phyloP scores from a whole-genome alignment of 2,329 filamentous ascomycete species.

The Aureobasidium subglaciale region DNA sequence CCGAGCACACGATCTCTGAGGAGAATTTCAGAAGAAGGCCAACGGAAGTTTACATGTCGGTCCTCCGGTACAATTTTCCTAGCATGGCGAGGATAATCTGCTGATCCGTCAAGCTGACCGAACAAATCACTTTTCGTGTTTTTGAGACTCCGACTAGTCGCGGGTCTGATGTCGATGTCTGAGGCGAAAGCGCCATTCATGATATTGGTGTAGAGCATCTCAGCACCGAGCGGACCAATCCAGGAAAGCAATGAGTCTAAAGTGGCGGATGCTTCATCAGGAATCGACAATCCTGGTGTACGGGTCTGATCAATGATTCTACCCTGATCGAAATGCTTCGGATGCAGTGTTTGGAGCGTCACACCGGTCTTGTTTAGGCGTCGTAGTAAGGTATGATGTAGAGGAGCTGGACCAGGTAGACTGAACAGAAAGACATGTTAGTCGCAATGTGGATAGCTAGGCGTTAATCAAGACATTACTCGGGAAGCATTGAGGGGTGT shows the following conservation, averaged over 20 bases:
- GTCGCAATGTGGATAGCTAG: constrained; percentile 7
- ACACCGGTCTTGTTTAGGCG: constrained; percentile 60
- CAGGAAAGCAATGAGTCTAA: constrained; percentile 45
- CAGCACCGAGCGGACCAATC: constrained; percentile 59
- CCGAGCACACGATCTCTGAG: constrained; percentile 55
- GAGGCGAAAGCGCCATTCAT: constrained; percentile 54
- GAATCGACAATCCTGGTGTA: constrained; percentile 47
- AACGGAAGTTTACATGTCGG: constrained; percentile 55
- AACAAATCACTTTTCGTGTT: constrained; percentile 21
- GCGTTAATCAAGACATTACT: constrained; percentile 43
- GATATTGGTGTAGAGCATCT: constrained; percentile 63
- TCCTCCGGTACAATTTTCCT: constrained; percentile 65
- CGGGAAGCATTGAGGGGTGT: constrained; percentile 83
- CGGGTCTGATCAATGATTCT: constrained; percentile 61
- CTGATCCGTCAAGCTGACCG: constrained; percentile 12
- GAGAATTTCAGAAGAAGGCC: constrained; percentile 49
- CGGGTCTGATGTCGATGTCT: constrained; percentile 45
- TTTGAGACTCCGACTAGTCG: constrained; percentile 17
- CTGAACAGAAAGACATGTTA: constrained; percentile 35
- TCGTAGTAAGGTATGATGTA: constrained; percentile 74
- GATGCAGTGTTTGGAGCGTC: constrained; percentile 79
- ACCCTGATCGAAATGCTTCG: constrained; percentile 70
- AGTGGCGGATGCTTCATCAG: constrained; percentile 35
- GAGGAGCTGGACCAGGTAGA: constrained; percentile 75
- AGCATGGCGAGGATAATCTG: constrained; percentile 46